These are phyloP conservation scores for Cercophora samala DNA, from an alignment of 495 filamentous ascomycete species.

Conservation along the genomic window DNA sequence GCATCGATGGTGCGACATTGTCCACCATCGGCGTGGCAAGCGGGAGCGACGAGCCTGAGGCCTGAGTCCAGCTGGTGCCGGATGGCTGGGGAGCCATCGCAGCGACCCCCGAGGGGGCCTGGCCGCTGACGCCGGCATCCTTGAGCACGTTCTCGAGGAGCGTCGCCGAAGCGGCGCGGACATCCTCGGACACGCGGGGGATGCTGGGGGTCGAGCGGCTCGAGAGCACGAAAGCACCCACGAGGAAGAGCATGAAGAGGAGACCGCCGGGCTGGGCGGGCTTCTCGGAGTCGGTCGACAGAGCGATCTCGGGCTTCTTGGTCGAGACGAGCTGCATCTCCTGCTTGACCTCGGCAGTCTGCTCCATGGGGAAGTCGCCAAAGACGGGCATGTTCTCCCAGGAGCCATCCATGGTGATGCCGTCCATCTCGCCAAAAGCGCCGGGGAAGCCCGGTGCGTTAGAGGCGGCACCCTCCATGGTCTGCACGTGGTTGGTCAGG, in stretches of 20 bases:
- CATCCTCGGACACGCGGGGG: slow-evolving; percentile 86
- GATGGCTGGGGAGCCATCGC: slow-evolving; percentile 51
- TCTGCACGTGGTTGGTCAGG: slow-evolving; percentile 79
- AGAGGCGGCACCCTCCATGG: slow-evolving; percentile 64
- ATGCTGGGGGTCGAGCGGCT: slow-evolving; percentile 67
- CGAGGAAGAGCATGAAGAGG: slow-evolving; percentile 83
- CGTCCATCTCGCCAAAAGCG: slow-evolving; percentile 77
- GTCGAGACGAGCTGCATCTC: slow-evolving; percentile 54
- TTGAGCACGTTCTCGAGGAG: slow-evolving; percentile 86
- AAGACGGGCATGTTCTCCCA: slow-evolving; percentile 82
- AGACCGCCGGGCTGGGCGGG: slow-evolving; percentile 61
- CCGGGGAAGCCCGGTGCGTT: slow-evolving; percentile 60
- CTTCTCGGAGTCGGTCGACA: slow-evolving; percentile 57
- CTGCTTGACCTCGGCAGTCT: slow-evolving; percentile 50
- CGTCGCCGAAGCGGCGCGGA: slow-evolving; percentile 85
- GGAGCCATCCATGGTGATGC: slow-evolving; percentile 70
- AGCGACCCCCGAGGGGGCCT: slow-evolving; percentile 43
- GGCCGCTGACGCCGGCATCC: slow-evolving; percentile 62
- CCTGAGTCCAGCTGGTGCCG: slow-evolving; percentile 47
- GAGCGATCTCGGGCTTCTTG: slow-evolving; percentile 53
- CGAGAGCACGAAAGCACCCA: slow-evolving; percentile 93
- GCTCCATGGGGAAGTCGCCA: slow-evolving; percentile 54
- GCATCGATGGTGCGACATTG: slow-evolving; percentile 57
- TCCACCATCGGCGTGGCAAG: slow-evolving; percentile 53
- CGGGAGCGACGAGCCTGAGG: slow-evolving; percentile 41